Base-by-base conservation (phyloP, 495 filamentous ascomycete genomes). In the Cryomyces antarcticus region DNA sequence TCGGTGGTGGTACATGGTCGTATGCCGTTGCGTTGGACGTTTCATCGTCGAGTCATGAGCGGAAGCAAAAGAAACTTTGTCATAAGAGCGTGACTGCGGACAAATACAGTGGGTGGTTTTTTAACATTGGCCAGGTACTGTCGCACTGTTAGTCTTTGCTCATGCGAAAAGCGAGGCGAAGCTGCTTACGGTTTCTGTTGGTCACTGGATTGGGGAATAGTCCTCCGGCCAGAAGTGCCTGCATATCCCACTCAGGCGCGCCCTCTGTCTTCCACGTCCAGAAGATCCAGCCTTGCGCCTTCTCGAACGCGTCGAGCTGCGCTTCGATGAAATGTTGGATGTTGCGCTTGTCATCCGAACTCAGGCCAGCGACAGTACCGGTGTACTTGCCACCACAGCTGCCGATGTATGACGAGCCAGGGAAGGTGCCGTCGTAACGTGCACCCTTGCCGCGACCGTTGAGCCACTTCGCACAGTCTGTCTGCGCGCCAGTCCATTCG, bases 221-320 rank as follows among this genome's bases (percentile, higher is more conserved):
- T 0, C 73, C 75, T 29, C 57, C 66, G 5, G 57, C 64, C 13
- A 78, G 52, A 42, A 76, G 66, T 59, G 70, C 69, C 62, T 75
- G 64, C 69, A 92, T 76, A 54, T 88, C 74, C 86, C 86, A 94
- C 59, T 87, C 83, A 0, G 86, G 86, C 28, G 83, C 72, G 34
- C 70, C 77, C 50, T 92, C 81, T n/a, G 75, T 83, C 63, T 84
- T 87, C 73, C 81, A 85, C 5, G 74, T 75, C 81, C 81, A 87
- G 61, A 80, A 85, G 44, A 87, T 61, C 81, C 81, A 87, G 11
- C 81, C 81, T 0, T 53, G 61, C 13, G 67, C 69, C 52, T 66
- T 63, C 62, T 85, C 80, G 49, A 70, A 85, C 5, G 78, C 77
- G 52, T 81, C 77, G 9, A 86, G 63, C 54, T 86, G 80, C 5